These are phyloP conservation scores for Apiotrichum porosum DNA, from an alignment of 1,284 basidiomycete species.

Conservation along the genomic window DNA sequence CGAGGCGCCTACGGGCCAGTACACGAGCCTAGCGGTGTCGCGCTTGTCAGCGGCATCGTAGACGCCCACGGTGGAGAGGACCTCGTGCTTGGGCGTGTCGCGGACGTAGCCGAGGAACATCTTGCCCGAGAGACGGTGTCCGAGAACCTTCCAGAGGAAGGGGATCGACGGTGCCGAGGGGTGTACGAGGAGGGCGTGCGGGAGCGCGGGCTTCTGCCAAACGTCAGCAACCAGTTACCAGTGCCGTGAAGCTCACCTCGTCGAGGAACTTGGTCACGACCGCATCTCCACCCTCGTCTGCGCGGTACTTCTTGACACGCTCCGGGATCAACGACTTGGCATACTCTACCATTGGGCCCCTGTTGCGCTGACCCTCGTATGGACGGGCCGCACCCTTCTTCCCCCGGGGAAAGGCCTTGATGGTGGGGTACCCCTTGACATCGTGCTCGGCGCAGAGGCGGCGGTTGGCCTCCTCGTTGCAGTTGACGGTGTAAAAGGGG, in stretches of 20 bases:
- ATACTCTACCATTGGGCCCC: slow-evolving; percentile 69
- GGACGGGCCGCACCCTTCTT: slow-evolving; percentile 60
- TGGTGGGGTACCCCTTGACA: slow-evolving; percentile 88
- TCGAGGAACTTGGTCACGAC: slow-evolving; percentile 32
- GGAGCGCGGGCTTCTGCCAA: slow-evolving; percentile 54
- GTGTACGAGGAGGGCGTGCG: slow-evolving; percentile 68
- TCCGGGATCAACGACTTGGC: slow-evolving; percentile 70
- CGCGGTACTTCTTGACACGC: slow-evolving; percentile 58
- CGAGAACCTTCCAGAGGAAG: slow-evolving; percentile 77
- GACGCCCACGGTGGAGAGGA: slow-evolving; percentile 25
- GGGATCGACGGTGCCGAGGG: slow-evolving; percentile 68
- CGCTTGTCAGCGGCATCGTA: slow-evolving; percentile 26
- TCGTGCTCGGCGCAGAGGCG: slow-evolving; percentile 73
- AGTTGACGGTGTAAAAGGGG: slow-evolving; percentile 85
- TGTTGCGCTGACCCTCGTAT: slow-evolving; percentile 70
- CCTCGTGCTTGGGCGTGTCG: slow-evolving; percentile 57
- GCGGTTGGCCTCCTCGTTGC: slow-evolving; percentile 79
- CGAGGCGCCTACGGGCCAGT: slow-evolving; percentile 28
- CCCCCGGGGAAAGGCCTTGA: slow-evolving; percentile 80
- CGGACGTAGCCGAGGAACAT: slow-evolving; percentile 64
- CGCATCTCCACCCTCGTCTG: slow-evolving; percentile 52
- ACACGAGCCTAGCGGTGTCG: slow-evolving; percentile 37
- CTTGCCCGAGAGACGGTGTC: slow-evolving; percentile 64
- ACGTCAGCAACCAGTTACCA: slow-evolving; percentile 34
- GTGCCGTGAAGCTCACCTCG: slow-evolving; percentile 25